Conservation (phyloP, 805 yeast species). For the Myxozyma sirexii region DNA sequence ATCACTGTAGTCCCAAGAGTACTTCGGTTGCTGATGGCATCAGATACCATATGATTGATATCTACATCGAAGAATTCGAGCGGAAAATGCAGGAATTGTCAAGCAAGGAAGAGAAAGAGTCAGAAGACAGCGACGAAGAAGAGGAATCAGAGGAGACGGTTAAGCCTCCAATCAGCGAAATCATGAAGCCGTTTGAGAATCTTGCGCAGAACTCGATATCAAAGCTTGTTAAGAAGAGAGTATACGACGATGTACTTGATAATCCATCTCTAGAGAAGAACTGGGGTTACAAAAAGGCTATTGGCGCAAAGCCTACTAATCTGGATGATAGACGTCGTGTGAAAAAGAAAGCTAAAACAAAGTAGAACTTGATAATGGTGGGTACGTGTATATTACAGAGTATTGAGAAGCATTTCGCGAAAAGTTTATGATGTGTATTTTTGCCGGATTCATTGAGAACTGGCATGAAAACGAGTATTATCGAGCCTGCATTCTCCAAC, state of each 20-base stretch:
- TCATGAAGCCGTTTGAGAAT: conserved; percentile 63
- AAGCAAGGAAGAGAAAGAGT: background rate
- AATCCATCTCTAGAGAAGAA: conserved; percentile 68
- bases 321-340: background rate
- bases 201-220: conserved; percentile 53
- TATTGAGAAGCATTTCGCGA: background rate
- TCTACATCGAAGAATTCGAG: conserved; percentile 82
- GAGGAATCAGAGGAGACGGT: conserved; percentile 39
- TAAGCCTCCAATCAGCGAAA: conserved; percentile 53
- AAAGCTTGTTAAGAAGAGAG: conserved; percentile 67
- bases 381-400: too few relatives aligned
- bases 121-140: conserved; percentile 38
- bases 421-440: too few relatives aligned
- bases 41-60: conserved; percentile 82
- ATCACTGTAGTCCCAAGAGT: conserved; percentile 13
- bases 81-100: conserved; percentile 56
- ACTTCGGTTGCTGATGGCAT: conserved; percentile 67
- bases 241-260: conserved; percentile 63
- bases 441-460: too few relatives aligned
- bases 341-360: conserved; percentile 14
- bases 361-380: too few relatives aligned
- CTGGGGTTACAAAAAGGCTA: conserved; percentile 48
- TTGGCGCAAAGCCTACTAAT: background rate
- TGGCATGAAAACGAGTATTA: too few relatives aligned
- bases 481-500: too few relatives aligned